These are phyloP conservation scores for Lasiodiplodia sp. DNA, from an alignment of 2,329 filamentous ascomycete genomes.

Conservation along the genomic window DNA sequence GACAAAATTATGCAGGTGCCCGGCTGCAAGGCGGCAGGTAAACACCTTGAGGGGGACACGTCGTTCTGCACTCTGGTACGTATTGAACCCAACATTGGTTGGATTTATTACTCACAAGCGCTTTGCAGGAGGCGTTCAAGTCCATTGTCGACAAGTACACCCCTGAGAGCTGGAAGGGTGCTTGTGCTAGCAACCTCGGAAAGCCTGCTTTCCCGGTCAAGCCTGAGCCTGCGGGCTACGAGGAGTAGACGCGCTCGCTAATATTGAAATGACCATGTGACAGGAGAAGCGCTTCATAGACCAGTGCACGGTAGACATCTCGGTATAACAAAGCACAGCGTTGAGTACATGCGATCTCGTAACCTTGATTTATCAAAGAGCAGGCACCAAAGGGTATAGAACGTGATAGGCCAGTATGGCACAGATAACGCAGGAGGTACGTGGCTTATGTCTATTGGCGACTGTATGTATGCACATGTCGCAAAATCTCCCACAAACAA, in stretches of 20 bases:
- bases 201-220: constrained; percentile 58
- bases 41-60: constrained; percentile 85
- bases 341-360: background rate
- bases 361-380: background rate
- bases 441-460: background rate
- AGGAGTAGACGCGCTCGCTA: background rate
- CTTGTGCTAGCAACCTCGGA: constrained; percentile 66
- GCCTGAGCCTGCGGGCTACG: constrained; percentile 44
- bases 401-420: background rate
- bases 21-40: constrained; percentile 77
- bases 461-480: background rate
- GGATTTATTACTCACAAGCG: background rate
- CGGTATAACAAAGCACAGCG: background rate
- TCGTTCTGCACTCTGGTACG: constrained; percentile 87
- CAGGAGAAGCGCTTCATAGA: background rate
- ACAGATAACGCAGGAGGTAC: background rate
- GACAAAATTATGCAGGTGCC: constrained; percentile 82
- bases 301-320: background rate
- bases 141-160: constrained; percentile 89
- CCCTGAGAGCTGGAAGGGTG: constrained; percentile 76
- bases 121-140: constrained; percentile 81
- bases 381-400: background rate
- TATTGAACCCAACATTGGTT: constrained; percentile 24
- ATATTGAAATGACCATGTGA: background rate
- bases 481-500: background rate